Evolutionary conservation across 371 early-diverging fungal genomes (phyloP).

Genomic region (Mortierella sp.): DNA sequence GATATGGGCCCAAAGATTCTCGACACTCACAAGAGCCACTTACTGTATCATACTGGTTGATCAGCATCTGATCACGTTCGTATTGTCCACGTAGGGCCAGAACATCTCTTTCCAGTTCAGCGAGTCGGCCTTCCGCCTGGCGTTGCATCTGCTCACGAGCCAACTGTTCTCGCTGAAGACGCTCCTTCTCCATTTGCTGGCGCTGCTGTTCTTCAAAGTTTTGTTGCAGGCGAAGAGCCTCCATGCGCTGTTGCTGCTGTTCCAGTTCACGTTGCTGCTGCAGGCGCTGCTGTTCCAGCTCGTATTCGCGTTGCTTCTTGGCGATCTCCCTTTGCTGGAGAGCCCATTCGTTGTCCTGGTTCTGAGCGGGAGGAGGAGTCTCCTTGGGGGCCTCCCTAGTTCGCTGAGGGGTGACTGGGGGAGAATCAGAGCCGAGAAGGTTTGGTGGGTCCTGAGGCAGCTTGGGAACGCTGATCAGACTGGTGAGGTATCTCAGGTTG

Average conservation of each 20-base stretch:
- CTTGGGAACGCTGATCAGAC: constrained; percentile 91
- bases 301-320: constrained; percentile 78
- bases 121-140: constrained; percentile 78
- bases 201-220: constrained; percentile 63
- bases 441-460: constrained; percentile 84
- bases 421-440: constrained; percentile 63
- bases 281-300: constrained; percentile 74
- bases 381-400: constrained; percentile 36
- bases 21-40: constrained; percentile 3
- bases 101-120: constrained; percentile 83
- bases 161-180: constrained; percentile 75
- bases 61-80: constrained; percentile 84
- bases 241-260: constrained; percentile 65
- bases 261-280: constrained; percentile 70
- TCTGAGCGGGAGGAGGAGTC: constrained; percentile 49
- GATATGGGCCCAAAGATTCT: too few relatives aligned
- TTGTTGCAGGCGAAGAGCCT: constrained; percentile 68
- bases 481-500: constrained; percentile 90
- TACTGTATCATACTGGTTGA: constrained; percentile 87
- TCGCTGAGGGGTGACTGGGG: constrained; percentile 36
- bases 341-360: constrained; percentile 65
- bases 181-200: constrained; percentile 74
- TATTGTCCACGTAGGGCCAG: constrained; percentile 79
- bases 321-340: constrained; percentile 65
- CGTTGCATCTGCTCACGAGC: constrained; percentile 76